These are phyloP conservation scores for Lactuca sativa DNA, from an alignment of 129 eudicot species.

Conservation along the genomic window DNA sequence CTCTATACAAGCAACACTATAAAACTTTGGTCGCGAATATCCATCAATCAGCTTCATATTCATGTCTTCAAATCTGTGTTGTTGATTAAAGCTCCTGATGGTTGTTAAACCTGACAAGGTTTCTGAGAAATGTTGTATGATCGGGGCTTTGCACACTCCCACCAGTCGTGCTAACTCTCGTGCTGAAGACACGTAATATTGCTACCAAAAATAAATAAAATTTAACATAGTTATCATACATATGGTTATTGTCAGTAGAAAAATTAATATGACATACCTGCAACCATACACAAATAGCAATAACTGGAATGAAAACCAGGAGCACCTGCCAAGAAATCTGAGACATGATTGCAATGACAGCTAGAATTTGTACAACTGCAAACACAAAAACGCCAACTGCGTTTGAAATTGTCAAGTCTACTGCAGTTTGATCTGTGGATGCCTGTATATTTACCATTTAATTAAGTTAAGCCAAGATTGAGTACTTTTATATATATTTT, in stretches of 20 bases:
- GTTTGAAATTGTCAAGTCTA: slow-evolving; percentile 59
- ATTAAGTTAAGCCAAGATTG: not conserved
- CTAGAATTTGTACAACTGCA: slow-evolving; percentile 64
- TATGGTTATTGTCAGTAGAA: not conserved
- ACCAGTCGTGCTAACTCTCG: slow-evolving; percentile 74
- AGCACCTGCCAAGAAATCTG: slow-evolving; percentile 89
- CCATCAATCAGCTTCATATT: slow-evolving; percentile 60
- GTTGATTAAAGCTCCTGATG: slow-evolving; percentile 77
- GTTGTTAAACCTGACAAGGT: slow-evolving; percentile 79
- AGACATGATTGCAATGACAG: slow-evolving; percentile 68
- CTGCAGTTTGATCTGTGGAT: slow-evolving; percentile 84
- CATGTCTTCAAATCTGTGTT: slow-evolving; percentile 50
- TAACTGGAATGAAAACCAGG: slow-evolving; percentile 61
- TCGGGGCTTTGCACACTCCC: slow-evolving; percentile 80
- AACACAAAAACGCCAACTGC: slow-evolving; percentile 55
- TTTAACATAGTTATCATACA: not conserved
- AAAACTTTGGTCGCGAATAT: slow-evolving; percentile 71
- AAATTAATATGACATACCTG: slow-evolving; percentile 48
- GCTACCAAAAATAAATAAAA: slow-evolving; percentile 38
- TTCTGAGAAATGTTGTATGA: slow-evolving; percentile 87
- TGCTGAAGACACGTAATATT: slow-evolving; percentile 72
- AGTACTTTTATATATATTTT: not conserved
- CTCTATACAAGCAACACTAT: slow-evolving; percentile 60
- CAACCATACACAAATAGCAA: slow-evolving; percentile 61
- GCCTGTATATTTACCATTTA: slow-evolving; percentile 38